These are phyloP conservation scores for Dryadomyces sulphureus DNA, from an alignment of 2,329 filamentous ascomycete species.

Conservation along the genomic window DNA sequence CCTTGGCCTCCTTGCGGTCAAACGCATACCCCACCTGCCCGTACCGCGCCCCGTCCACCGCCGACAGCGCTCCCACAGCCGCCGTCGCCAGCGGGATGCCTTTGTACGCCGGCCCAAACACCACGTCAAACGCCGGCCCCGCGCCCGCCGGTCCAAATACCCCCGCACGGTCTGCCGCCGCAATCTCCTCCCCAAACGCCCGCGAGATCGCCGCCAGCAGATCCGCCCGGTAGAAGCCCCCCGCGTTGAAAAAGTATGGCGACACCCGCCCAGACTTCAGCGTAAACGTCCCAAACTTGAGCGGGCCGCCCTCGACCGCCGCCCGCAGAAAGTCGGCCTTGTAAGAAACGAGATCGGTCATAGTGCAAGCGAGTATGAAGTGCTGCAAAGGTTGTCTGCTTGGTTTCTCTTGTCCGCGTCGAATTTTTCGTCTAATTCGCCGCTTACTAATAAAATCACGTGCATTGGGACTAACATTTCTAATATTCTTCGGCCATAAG, in stretches of 20 bases:
- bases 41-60: constrained; percentile 29
- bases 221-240: constrained; percentile 70
- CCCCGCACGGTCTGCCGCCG: constrained; percentile 9
- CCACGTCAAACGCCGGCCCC: constrained; percentile 49
- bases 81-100: constrained; percentile 81
- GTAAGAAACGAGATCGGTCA: constrained; percentile 36
- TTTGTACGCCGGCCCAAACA: constrained; percentile 95
- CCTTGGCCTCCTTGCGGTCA: constrained; percentile 93
- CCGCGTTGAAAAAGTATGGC: constrained; percentile 97
- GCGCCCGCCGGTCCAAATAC: constrained; percentile 1
- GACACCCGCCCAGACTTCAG: constrained; percentile 86
- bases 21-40: constrained; percentile 68
- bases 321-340: constrained; percentile 61
- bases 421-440: too few species aligned
- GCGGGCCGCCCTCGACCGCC: constrained; percentile 51
- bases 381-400: too few species aligned
- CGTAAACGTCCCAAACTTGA: constrained; percentile 72
- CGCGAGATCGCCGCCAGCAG: constrained; percentile 64
- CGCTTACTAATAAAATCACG: too few species aligned
- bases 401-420: too few species aligned
- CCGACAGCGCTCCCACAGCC: constrained; percentile 28
- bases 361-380: constrained; percentile 1
- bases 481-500: too few species aligned
- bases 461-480: too few species aligned
- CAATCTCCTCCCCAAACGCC: constrained; percentile 61